These are phyloP conservation scores for Cerioporus squamosus DNA, from an alignment of 1,284 basidiomycete species.

Conservation along the genomic window DNA sequence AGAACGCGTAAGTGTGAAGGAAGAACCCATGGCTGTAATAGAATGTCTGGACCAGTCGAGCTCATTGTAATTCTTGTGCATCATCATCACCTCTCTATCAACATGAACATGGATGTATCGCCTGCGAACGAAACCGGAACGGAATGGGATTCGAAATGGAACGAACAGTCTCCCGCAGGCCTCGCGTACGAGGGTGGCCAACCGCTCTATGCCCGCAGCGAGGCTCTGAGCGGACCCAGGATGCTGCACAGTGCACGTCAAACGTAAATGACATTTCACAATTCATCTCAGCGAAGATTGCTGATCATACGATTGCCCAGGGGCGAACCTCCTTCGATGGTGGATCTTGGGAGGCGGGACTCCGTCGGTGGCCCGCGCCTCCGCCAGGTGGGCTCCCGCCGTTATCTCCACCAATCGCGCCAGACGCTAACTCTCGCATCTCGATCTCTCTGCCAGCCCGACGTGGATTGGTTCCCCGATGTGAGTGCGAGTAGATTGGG, in stretches of 20 bases:
- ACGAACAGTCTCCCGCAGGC: background rate
- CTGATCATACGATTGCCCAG: conserved; percentile 8
- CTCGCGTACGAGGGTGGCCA: background rate
- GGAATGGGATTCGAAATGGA: too few species aligned
- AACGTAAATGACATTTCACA: background rate
- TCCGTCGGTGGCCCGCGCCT: conserved; percentile 23
- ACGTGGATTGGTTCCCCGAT: background rate
- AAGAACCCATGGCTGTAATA: conserved; percentile 21
- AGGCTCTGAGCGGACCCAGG: conserved; percentile 21
- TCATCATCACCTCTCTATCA: background rate
- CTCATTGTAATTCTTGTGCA: conserved; percentile 17
- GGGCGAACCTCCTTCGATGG: background rate
- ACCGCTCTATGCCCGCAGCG: conserved; percentile 28
- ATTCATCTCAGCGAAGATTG: conserved; percentile 18
- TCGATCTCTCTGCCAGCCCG: background rate
- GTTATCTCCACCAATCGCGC: conserved; percentile 12
- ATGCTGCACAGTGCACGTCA: too few species aligned
- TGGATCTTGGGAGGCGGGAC: conserved; percentile 11
- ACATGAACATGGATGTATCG: background rate
- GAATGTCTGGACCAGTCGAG: conserved; percentile 14
- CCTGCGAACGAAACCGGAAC: background rate
- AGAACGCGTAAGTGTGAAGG: conserved; percentile 33
- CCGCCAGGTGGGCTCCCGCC: conserved; percentile 1
- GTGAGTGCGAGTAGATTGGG: background rate
- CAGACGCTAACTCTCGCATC: background rate